Percentiles rank a stretch among this genome's conserved stretches.
Evolutionary conservation across 192 early-diverging fungal genomes (phyloP).

Genomic region (Chytriomyces sp.): DNA sequence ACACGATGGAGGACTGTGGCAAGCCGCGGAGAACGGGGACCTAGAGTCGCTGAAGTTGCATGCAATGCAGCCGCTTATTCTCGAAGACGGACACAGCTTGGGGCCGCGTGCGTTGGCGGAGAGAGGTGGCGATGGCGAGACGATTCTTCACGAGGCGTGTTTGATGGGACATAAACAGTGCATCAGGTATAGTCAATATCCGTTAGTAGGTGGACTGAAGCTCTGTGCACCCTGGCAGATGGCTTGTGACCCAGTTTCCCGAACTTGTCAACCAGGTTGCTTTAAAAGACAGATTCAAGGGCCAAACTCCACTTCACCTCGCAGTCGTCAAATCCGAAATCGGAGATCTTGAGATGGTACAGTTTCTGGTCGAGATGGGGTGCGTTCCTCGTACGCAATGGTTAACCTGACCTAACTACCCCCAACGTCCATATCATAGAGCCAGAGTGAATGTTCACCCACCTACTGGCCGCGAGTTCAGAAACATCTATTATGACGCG

Average conservation of each 20-base stretch:
- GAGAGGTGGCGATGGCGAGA: slow-evolving; percentile 14
- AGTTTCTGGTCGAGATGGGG: slow-evolving; percentile 17
- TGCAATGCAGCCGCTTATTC: background rate
- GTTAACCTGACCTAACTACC: no score
- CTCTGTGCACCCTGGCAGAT: no score
- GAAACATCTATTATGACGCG: slow-evolving; percentile 9
- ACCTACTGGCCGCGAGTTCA: slow-evolving; percentile 14
- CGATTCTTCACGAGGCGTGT: slow-evolving; percentile 20
- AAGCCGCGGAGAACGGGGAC: slow-evolving; percentile 10
- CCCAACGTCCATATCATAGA: no score
- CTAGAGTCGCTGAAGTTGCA: background rate
- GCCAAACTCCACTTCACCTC: slow-evolving; percentile 24
- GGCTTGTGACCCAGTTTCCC: slow-evolving; percentile 10
- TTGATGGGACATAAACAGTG: slow-evolving; percentile 14
- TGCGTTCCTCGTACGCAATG: background rate
- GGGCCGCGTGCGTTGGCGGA: background rate
- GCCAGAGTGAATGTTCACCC: slow-evolving; percentile 18
- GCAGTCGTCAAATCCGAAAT: slow-evolving; percentile 17
- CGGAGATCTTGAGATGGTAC: slow-evolving; percentile 13
- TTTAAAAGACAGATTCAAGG: background rate
- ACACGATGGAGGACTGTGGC: slow-evolving; percentile 4
- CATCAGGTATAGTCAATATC: no score
- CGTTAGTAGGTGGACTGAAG: no score
- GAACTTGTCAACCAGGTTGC: slow-evolving; percentile 6
- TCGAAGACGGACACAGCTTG: background rate